These are phyloP conservation scores for Trametes cinnabarina DNA, from an alignment of 768 basidiomycete genomes.

Conservation along the genomic window DNA sequence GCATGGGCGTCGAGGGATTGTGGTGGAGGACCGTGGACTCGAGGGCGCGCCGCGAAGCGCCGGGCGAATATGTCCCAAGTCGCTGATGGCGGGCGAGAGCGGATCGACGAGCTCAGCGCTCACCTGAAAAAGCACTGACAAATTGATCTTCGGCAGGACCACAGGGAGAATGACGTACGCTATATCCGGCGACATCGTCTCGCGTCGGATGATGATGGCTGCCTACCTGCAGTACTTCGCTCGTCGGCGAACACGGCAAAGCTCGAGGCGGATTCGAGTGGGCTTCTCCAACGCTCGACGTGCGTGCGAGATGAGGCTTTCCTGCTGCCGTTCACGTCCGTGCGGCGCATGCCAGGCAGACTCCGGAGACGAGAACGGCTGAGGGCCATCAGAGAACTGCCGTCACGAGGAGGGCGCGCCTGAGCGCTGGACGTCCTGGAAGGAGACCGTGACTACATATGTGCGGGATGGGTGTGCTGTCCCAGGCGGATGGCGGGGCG, in stretches of 20 bases:
- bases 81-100: too few relatives aligned
- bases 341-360: too few relatives aligned
- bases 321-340: not conserved
- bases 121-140: not conserved
- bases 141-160: conserved; percentile 2
- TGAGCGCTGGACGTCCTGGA: too few relatives aligned
- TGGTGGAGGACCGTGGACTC: not conserved
- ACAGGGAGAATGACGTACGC: conserved; percentile 3
- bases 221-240: not conserved
- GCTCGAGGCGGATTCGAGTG: not conserved
- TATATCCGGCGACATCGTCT: conserved; percentile 5
- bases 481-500: too few relatives aligned
- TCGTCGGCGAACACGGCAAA: not conserved
- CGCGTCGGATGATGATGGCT: not conserved
- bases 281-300: not conserved
- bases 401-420: too few relatives aligned
- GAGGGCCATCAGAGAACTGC: too few relatives aligned
- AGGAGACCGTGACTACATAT: too few relatives aligned
- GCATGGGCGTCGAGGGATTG: not conserved
- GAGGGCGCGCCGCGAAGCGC: not conserved
- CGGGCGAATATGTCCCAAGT: too few relatives aligned
- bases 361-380: too few relatives aligned
- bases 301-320: not conserved
- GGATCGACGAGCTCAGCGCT: not conserved
- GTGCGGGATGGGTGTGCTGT: too few relatives aligned